A percentile compares a stretch with the other conserved stretches of the same genome.
Conservation (phyloP, 2,329 filamentous ascomycete species). For the Pestalotiopsis sp. region DNA sequence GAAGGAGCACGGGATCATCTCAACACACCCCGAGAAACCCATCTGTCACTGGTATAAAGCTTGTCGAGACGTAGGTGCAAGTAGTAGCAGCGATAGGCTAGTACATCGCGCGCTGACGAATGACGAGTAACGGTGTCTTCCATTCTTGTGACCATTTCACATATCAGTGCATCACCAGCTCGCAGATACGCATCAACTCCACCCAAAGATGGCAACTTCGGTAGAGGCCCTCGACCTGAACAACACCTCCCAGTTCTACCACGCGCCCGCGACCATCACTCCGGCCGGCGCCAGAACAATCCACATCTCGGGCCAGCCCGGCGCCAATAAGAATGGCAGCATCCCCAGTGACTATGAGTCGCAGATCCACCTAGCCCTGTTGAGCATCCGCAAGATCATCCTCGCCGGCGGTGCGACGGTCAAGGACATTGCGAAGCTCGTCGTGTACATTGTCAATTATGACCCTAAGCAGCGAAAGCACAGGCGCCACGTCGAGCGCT, state of each 20-base stretch:
- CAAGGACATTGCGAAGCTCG: constrained; percentile 41
- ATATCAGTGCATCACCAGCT: neutral
- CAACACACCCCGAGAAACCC: neutral
- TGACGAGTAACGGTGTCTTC: too few species aligned
- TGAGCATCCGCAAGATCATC: constrained; percentile 38
- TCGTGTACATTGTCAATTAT: constrained; percentile 45
- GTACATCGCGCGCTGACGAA: too few species aligned
- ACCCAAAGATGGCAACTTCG: neutral
- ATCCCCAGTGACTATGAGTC: constrained; percentile 40
- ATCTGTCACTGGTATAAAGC: neutral
- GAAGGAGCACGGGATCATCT: neutral
- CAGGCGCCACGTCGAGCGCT: constrained; percentile 36
- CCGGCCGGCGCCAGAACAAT: constrained; percentile 18
- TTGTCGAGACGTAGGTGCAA: too few species aligned
- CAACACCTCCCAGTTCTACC: constrained; percentile 19
- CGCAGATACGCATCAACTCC: neutral
- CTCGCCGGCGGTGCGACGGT: constrained; percentile 35
- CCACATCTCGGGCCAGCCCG: constrained; percentile 38
- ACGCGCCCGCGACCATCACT: constrained; percentile 22
- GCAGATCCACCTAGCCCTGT: constrained; percentile 40
- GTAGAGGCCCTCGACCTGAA: constrained; percentile 15
- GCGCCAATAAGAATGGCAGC: constrained; percentile 29
- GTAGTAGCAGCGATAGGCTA: too few species aligned
- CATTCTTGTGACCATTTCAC: neutral
- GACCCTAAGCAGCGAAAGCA: constrained; percentile 37